Base-by-base conservation (phyloP, 805 yeast species). In the Barnettozyma populi region DNA sequence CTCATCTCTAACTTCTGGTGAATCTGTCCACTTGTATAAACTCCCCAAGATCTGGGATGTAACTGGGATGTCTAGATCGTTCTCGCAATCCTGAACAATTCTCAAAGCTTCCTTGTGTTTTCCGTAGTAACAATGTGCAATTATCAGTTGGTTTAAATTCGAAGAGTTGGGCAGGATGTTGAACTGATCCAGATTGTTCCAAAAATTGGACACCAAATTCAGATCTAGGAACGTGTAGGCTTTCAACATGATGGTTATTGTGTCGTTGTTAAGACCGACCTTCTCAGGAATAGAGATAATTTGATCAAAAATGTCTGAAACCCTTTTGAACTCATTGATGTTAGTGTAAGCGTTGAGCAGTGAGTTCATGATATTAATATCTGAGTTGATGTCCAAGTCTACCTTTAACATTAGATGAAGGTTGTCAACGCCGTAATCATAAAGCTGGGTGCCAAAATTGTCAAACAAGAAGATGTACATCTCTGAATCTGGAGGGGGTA, bases 71-170 rank as follows among this genome's bases (percentile, higher is more conserved):
- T 75, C 80, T 51, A 72, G 69, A 32, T 75, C 75, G 34, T 46
- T 41, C 27, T 67, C 71, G 62, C 80, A 73, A 25, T 68, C 69
- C 19, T 70, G 67, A 4, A 79, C 71, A 24, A 80, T 62, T 16
- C 68, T 66, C 7, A 81, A 64, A 0, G 94, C 94, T 3, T 76
- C 73, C 9, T 73, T 73, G 35, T 72, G 74, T 41, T 73, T 67
- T 8, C 84, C 89, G 58, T 80, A 80, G 54, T 82, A 82, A 50
- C 86, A 83, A 60, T 84, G 82, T 0, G 89, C 86, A 48, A 84
- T 76, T 31, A 86, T 62, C 55, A 77, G 82, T 60, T 84, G 88
- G 36, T 72, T 73, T 58, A 74, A 75, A 31, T 82, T 72, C 9
- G 71, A 71, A 32, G 73, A 64, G 49, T 76, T 73, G 0, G 87